Base-by-base conservation (phyloP, 306 rosid genomes). In the Prunus mume region DNA sequence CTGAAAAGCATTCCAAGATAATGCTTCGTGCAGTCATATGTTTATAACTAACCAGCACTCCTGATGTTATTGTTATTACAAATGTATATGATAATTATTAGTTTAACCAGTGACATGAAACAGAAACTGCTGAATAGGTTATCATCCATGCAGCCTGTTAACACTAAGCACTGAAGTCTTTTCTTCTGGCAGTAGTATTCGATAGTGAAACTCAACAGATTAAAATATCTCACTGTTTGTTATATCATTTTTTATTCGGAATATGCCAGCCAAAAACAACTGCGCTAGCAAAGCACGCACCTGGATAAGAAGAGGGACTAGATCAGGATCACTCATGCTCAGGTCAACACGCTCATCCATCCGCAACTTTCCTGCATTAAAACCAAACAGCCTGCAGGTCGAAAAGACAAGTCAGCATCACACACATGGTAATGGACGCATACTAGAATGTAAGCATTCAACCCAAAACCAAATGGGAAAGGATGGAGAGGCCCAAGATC, bases 261-360 rank as follows among this genome's bases (percentile, higher is more conserved):
- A 72, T 45, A 57, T 62, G 68, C 5, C 60, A 78, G 17, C 74
- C 25, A 46, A 69, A 76, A 69, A 43, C 28, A 69, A 19, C 30
- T 22, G 18, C 65, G 6, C 43, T 30, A 22, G 32, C 12, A 63
- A 68, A 73, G 65, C 46, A 76, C 58, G 64, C 78, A 95, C 98
- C 97, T 92, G 99, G 78, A 95, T 73, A 58, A 95, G 78, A 70
- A 95, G 97, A 80, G 97, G 97, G 85, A 92, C 93, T 71, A 95
- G 85, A 88, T 95, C 98, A 51, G 88, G 91, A 83, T 92, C 98
- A 84, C 97, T 92, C 98, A 95, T 95, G 86, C 97, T 87, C 50
- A 95, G 93, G 82, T 76, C 85, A 25, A 92, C 78, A 76, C 90
- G 86, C 81, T 95, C 96, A 47, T 92, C 98, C 97, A 92, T 92